Conservation (phyloP, 306 rosid species). For the Pyrus communis region DNA sequence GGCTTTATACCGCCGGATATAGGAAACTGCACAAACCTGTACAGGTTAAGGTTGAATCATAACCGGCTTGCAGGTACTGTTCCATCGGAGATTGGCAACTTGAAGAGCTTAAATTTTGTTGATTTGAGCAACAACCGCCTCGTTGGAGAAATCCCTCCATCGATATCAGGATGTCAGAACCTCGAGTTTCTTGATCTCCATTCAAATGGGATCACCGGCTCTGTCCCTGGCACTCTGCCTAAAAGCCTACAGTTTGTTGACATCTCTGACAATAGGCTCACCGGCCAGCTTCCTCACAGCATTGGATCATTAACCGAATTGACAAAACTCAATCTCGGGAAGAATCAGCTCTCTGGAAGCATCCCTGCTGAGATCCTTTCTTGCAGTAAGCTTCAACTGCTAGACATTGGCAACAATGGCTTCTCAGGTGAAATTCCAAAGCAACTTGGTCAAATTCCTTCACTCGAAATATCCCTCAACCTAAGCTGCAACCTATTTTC, state of each 20-base stretch:
- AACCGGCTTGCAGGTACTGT: slow-evolving; percentile 56
- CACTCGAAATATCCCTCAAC: slow-evolving; percentile 83
- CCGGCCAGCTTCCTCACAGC: slow-evolving; percentile 43
- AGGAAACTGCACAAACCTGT: slow-evolving; percentile 66
- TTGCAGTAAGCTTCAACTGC: slow-evolving; percentile 64
- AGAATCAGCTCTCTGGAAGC: slow-evolving; percentile 56
- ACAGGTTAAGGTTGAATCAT: slow-evolving; percentile 53
- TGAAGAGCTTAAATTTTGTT: slow-evolving; percentile 51
- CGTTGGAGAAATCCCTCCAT: slow-evolving; percentile 61
- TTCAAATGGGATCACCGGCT: slow-evolving; percentile 62
- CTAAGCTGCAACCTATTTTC: slow-evolving; percentile 72
- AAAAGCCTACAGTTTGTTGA: slow-evolving; percentile 57
- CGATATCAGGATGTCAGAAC: slow-evolving; percentile 50
- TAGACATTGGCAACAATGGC: slow-evolving; percentile 70
- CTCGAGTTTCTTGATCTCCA: slow-evolving; percentile 86
- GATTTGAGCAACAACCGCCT: slow-evolving; percentile 61
- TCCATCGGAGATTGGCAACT: slow-evolving; percentile 67
- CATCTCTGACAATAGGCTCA: slow-evolving; percentile 62
- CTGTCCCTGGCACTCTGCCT: slow-evolving; percentile 65
- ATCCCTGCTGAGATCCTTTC: slow-evolving; percentile 71
- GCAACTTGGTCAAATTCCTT: slow-evolving; percentile 57
- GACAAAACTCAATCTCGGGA: slow-evolving; percentile 67
- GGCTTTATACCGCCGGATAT: slow-evolving; percentile 74
- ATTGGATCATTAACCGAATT: slow-evolving; percentile 59
- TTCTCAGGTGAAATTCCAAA: slow-evolving; percentile 75